Evolutionary conservation across 129 eudicot genomes (phyloP).

Genomic region (Erigeron canadensis): DNA sequence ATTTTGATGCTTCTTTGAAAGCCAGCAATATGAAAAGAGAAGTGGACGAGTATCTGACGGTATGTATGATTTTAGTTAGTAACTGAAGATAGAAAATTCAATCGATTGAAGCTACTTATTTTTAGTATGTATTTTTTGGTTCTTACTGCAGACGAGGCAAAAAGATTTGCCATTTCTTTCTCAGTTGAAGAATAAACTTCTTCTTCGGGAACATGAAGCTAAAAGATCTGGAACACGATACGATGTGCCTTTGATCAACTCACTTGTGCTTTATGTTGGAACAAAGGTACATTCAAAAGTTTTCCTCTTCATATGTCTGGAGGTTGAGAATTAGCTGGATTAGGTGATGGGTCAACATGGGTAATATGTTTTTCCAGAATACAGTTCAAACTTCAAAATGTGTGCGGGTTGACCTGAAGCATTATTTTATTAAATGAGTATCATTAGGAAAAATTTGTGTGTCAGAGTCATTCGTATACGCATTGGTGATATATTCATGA

Average conservation of each 20-base stretch:
- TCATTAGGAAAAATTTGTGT: no score
- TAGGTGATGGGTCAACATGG: neutral
- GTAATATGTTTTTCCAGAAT: neutral
- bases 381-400: neutral
- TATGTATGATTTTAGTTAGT: conserved; percentile 13
- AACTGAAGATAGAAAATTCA: no score
- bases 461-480: no score
- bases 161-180: conserved; percentile 67
- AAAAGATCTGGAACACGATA: conserved; percentile 81
- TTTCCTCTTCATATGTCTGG: neutral
- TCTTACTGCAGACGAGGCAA: conserved; percentile 58
- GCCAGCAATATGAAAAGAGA: conserved; percentile 80
- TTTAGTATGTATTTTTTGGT: neutral
- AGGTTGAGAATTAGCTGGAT: neutral
- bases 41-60: conserved; percentile 90
- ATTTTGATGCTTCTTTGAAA: conserved; percentile 83
- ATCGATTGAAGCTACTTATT: neutral
- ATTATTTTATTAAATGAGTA: no score
- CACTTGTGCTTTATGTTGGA: conserved; percentile 93
- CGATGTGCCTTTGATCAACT: conserved; percentile 88
- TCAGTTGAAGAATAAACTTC: conserved; percentile 74
- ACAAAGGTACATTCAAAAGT: conserved; percentile 49
- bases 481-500: no score
- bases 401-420: neutral
- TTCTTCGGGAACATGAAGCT: conserved; percentile 66